These are phyloP conservation scores for Blastomyces parvus DNA, from an alignment of 2,329 filamentous ascomycete species.

Conservation along the genomic window DNA sequence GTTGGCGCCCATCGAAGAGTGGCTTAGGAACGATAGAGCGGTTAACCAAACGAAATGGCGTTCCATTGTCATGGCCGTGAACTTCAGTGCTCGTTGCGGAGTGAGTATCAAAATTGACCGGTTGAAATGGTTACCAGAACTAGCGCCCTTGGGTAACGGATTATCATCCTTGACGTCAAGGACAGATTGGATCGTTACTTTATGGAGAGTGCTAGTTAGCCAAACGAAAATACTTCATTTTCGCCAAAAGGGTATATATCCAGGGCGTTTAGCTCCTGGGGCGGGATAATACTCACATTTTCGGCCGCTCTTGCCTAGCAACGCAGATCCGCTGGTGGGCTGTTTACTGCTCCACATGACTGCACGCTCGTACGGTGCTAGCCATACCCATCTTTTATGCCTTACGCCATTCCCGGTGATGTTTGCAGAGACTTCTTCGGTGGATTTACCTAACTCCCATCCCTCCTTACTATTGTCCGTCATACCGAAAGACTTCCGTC, in stretches of 20 bases:
- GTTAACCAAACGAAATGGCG: slow-evolving; percentile 94
- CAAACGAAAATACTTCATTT: background rate
- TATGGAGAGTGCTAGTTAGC: slow-evolving; percentile 2
- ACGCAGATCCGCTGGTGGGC: slow-evolving; percentile 71
- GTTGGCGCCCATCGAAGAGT: slow-evolving; percentile 71
- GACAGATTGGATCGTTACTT: slow-evolving; percentile 91
- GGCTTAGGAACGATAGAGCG: slow-evolving; percentile 85
- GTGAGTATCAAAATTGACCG: slow-evolving; percentile 92
- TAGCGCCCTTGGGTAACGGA: slow-evolving; percentile 62
- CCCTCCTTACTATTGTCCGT: slow-evolving; percentile 33
- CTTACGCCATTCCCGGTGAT: slow-evolving; percentile 57
- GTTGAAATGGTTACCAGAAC: slow-evolving; percentile 57
- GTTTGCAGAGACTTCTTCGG: slow-evolving; percentile 60
- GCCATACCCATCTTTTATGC: slow-evolving; percentile 97
- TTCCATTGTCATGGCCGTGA: slow-evolving; percentile 73
- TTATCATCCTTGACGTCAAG: slow-evolving; percentile 95
- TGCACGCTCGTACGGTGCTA: slow-evolving; percentile 88
- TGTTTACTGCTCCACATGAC: slow-evolving; percentile 99
- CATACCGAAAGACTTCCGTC: slow-evolving; percentile 79
- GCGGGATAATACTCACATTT: slow-evolving; percentile 60
- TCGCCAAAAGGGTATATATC: background rate
- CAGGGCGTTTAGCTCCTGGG: background rate
- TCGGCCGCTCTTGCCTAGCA: slow-evolving; percentile 88
- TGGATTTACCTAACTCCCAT: slow-evolving; percentile 46
- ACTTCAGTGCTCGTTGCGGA: slow-evolving; percentile 86